A percentile compares a stretch with the other conserved stretches of the same genome.
Evolutionary conservation across 2,329 filamentous ascomycete species (phyloP).

Genomic region (Ascochyta rabiei): DNA sequence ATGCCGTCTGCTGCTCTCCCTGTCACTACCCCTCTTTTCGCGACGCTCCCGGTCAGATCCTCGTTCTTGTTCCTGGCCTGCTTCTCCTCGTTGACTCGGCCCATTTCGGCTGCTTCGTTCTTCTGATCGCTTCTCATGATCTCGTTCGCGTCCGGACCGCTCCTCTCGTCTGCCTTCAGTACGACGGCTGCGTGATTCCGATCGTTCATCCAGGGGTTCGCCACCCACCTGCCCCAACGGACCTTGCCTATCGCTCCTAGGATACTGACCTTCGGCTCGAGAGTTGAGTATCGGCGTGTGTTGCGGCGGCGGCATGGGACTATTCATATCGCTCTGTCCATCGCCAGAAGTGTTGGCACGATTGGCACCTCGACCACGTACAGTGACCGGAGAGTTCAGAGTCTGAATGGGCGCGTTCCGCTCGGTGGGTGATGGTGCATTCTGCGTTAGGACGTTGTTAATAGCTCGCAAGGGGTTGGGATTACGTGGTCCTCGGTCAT

Average conservation of each 20-base stretch:
- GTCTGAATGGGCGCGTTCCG: constrained; percentile 22
- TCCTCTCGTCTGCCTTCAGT: constrained; percentile 36
- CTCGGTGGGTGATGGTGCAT: constrained; percentile 27
- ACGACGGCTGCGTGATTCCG: constrained; percentile 37
- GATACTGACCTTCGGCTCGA: constrained; percentile 31
- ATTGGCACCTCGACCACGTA: constrained; percentile 41
- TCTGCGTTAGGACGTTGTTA: constrained; percentile 39
- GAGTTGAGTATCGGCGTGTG: constrained; percentile 32
- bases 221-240: constrained; percentile 24
- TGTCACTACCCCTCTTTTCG: constrained; percentile 35
- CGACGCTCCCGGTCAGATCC: constrained; percentile 35
- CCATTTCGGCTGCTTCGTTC: constrained; percentile 34
- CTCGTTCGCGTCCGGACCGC: constrained; percentile 33
- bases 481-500: constrained; percentile 34
- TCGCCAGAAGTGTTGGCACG: constrained; percentile 34
- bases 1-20: constrained; percentile 29
- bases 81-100: constrained; percentile 21
- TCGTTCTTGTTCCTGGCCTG: constrained; percentile 31
- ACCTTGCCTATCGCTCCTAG: constrained; percentile 29
- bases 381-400: constrained; percentile 27
- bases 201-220: constrained; percentile 32
- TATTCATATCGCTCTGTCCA: constrained; percentile 20
- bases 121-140: constrained; percentile 34
- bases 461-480: constrained; percentile 33
- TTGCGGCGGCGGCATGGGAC: constrained; percentile 33